Evolutionary conservation across 148 eudicot species (phyloP).

Genomic region (Amaranthus cruentus): DNA sequence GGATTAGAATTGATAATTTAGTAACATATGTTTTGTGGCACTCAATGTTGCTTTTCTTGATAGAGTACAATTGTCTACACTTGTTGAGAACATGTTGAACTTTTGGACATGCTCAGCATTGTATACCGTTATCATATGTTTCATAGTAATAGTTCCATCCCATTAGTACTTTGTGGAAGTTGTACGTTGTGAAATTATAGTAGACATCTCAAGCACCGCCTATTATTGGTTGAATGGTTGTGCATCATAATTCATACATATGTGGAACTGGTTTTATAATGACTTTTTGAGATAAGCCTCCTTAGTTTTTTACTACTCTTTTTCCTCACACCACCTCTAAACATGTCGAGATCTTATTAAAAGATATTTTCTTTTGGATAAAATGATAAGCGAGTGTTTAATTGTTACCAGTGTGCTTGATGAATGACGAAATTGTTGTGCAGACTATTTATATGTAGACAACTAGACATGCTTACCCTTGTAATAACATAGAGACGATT

Average conservation of each 20-base stretch:
- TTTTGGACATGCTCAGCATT: background rate
- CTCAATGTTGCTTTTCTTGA: background rate
- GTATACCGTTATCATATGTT: background rate
- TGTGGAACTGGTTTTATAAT: too few species aligned
- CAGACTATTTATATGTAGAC: too few species aligned
- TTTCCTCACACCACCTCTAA: background rate
- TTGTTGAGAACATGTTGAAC: background rate
- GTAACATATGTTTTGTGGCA: background rate
- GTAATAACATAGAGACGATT: too few species aligned
- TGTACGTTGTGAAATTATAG: background rate
- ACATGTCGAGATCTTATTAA: background rate
- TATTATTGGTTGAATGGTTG: too few species aligned
- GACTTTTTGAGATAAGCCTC: too few species aligned
- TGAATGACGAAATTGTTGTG: background rate
- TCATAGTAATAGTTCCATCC: background rate
- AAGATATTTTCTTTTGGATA: background rate
- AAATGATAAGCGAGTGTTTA: background rate
- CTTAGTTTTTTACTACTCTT: too few species aligned
- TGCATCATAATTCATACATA: too few species aligned
- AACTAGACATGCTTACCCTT: too few species aligned
- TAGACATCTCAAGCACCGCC: background rate
- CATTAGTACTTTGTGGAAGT: background rate
- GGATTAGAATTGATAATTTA: background rate
- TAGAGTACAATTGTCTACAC: background rate
- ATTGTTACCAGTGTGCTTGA: background rate